Evolutionary conservation across 495 filamentous ascomycete genomes (phyloP).

Genomic region (Aspergillus heteromorphus): DNA sequence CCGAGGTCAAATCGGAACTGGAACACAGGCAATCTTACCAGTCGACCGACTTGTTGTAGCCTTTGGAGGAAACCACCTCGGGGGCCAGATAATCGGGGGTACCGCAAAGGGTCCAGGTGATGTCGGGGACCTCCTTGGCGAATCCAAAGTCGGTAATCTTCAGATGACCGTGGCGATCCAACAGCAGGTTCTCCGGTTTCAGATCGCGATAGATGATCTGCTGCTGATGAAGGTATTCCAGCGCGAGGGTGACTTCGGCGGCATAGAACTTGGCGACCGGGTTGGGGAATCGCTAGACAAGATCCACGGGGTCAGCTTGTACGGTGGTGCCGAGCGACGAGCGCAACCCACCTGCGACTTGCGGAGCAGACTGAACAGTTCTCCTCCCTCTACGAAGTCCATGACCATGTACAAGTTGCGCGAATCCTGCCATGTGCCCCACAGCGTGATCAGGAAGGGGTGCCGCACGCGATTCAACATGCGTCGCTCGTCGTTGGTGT

Average conservation of each 20-base stretch:
- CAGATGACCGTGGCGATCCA: slow-evolving; percentile 93
- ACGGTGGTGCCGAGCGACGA: neutral
- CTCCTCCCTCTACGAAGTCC: slow-evolving; percentile 99
- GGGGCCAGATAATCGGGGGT: slow-evolving; percentile 98
- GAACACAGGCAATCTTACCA: slow-evolving; percentile 57
- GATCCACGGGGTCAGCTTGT: neutral
- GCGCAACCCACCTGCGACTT: slow-evolving; percentile 81
- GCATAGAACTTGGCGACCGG: slow-evolving; percentile 99
- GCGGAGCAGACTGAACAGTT: slow-evolving; percentile 89
- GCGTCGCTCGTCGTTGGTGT: slow-evolving; percentile 93
- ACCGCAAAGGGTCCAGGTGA: slow-evolving; percentile 97
- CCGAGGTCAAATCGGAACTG: neutral
- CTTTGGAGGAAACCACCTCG: slow-evolving; percentile 94
- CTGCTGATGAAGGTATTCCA: slow-evolving; percentile 92
- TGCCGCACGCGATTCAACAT: slow-evolving; percentile 96
- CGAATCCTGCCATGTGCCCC: slow-evolving; percentile 96
- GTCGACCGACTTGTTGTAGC: slow-evolving; percentile 98
- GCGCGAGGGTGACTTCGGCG: slow-evolving; percentile 88
- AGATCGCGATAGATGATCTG: slow-evolving; percentile 97
- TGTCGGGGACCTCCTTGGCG: slow-evolving; percentile 96
- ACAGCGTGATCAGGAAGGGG: slow-evolving; percentile 93
- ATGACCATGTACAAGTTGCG: slow-evolving; percentile 99
- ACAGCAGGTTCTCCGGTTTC: slow-evolving; percentile 91
- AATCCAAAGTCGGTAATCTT: slow-evolving; percentile 99
- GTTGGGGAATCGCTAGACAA: slow-evolving; percentile 84